phyloP scores from a whole-genome alignment of 352 stramenopile species.

The Globisporangium cystogenes region DNA sequence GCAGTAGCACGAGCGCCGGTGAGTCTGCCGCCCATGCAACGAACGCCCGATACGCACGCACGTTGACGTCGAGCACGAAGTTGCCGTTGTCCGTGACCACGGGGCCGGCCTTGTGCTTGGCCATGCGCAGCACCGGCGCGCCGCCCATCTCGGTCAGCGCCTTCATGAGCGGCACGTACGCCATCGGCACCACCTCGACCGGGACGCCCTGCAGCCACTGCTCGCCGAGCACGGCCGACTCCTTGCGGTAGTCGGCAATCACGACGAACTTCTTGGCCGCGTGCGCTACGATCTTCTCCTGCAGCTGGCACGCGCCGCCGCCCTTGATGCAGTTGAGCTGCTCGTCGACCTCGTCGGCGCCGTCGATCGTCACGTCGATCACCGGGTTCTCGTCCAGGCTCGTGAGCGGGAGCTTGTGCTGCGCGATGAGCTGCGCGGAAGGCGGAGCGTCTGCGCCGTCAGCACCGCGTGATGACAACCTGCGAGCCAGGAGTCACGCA shows the following conservation, averaged over 20 bases:
- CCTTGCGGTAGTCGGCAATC: conserved; percentile 94
- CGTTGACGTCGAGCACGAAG: conserved; percentile 86
- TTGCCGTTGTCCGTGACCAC: conserved; percentile 97
- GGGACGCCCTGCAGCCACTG: conserved; percentile 90
- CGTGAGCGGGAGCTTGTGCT: conserved; percentile 73
- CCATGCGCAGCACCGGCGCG: conserved; percentile 70
- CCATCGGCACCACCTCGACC: conserved; percentile 97
- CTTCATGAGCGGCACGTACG: conserved; percentile 93
- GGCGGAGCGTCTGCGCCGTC: neutral
- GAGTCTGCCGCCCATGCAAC: too few species aligned
- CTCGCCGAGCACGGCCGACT: conserved; percentile 82
- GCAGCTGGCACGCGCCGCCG: conserved; percentile 92
- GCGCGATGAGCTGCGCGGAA: conserved; percentile 67
- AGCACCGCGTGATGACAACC: too few species aligned
- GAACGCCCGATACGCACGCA: conserved; percentile 15
- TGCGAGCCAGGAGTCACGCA: too few species aligned
- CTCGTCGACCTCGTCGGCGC: conserved; percentile 96
- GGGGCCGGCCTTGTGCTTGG: conserved; percentile 91
- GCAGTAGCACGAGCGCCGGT: neutral
- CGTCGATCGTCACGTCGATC: conserved; percentile 99
- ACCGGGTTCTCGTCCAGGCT: conserved; percentile 78
- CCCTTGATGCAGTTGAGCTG: conserved; percentile 98
- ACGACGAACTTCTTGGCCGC: conserved; percentile 98
- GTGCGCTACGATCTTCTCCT: conserved; percentile 93
- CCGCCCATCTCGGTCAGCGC: conserved; percentile 54